A percentile compares a stretch with the other conserved stretches of the same genome.
Evolutionary conservation across 352 stramenopile genomes (phyloP).

Genomic region (Phytophthora foliorum): DNA sequence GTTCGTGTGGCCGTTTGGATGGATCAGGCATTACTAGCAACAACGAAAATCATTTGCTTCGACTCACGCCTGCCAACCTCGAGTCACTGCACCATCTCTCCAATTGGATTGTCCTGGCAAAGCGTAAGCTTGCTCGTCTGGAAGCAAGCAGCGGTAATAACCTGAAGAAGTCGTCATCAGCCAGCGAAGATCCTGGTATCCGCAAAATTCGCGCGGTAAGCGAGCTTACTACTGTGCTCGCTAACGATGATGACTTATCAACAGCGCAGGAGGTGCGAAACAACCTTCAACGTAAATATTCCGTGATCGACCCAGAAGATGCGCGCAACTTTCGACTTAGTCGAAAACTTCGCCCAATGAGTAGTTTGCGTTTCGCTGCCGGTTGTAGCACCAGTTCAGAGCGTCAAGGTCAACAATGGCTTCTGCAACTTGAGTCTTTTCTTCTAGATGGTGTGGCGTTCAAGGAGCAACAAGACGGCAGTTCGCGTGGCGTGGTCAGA

Average conservation of each 20-base stretch:
- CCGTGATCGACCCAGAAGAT: slow-evolving; percentile 41
- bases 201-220: slow-evolving; percentile 50
- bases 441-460: slow-evolving; percentile 65
- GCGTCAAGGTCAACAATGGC: slow-evolving; percentile 69
- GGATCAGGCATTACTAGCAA: slow-evolving; percentile 13
- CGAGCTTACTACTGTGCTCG: slow-evolving; percentile 53
- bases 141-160: slow-evolving; percentile 40
- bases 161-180: slow-evolving; percentile 22
- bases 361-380: slow-evolving; percentile 80
- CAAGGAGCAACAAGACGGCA: slow-evolving; percentile 32
- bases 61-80: slow-evolving; percentile 68
- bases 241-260: slow-evolving; percentile 47
- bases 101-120: slow-evolving; percentile 84
- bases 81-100: slow-evolving; percentile 78
- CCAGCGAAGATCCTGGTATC: slow-evolving; percentile 30
- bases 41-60: slow-evolving; percentile 36
- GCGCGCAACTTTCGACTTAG: slow-evolving; percentile 69
- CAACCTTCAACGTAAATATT: slow-evolving; percentile 38
- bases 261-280: slow-evolving; percentile 3
- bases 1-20: slow-evolving; percentile 54
- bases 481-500: slow-evolving; percentile 8
- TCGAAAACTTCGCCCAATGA: slow-evolving; percentile 83
- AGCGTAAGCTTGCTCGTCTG: slow-evolving; percentile 73
- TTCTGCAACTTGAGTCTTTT: slow-evolving; percentile 79
- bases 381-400: slow-evolving; percentile 60